Percentiles rank a stretch among this genome's conserved stretches.
These are phyloP conservation scores for Aphanomyces euteiches DNA, from an alignment of 352 stramenopile species.

Conservation along the genomic window DNA sequence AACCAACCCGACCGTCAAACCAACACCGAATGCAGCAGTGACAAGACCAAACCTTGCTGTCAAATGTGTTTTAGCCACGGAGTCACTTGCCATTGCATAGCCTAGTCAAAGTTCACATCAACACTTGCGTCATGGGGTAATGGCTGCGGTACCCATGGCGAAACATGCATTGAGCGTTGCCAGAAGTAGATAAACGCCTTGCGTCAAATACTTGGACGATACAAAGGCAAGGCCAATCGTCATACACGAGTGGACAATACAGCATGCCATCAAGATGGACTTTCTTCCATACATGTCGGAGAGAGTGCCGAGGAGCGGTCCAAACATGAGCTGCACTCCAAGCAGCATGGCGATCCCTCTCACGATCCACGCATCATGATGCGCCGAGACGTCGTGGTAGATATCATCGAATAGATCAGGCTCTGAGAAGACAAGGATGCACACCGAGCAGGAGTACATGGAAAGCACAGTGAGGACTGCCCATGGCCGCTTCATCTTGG, in stretches of 20 bases:
- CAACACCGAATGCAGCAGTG: conserved; percentile 6
- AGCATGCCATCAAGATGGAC: not conserved
- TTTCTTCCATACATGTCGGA: conserved; percentile 1
- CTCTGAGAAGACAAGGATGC: conserved; percentile 6
- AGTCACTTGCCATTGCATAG: conserved; percentile 5
- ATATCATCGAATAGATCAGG: conserved; percentile 18
- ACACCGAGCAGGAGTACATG: not conserved
- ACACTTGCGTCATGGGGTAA: not conserved
- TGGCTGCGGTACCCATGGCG: conserved; percentile 1
- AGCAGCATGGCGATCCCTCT: not conserved
- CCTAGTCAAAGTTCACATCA: not conserved
- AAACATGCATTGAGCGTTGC: conserved; percentile 4
- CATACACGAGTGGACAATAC: not conserved
- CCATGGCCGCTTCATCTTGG: no score
- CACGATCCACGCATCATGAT: not conserved
- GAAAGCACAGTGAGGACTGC: conserved; percentile 1
- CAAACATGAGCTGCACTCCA: not conserved
- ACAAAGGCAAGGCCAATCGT: not conserved
- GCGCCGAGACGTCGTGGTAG: not conserved
- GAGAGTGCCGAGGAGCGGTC: not conserved
- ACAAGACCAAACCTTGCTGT: conserved; percentile 10
- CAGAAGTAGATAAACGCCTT: conserved; percentile 3
- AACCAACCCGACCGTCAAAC: not conserved
- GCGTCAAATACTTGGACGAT: not conserved
- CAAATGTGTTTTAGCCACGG: not conserved